A percentile compares a stretch with the other conserved stretches of the same genome.
phyloP scores from a whole-genome alignment of 2,329 filamentous ascomycete species.

The Zasmidium citrigriseum region DNA sequence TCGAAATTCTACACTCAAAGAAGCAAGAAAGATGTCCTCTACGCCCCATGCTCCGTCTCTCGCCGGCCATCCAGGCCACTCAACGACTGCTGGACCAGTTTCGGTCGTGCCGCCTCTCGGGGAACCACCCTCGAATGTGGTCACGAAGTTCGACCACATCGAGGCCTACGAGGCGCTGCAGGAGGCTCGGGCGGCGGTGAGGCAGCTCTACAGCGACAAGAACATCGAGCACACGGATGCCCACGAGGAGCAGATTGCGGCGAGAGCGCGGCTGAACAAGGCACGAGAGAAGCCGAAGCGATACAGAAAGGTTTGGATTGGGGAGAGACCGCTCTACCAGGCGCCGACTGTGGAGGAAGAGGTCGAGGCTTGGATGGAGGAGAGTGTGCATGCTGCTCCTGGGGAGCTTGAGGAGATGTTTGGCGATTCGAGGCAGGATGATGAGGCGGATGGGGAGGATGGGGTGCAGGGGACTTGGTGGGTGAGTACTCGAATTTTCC shows the following conservation, averaged over 20 bases:
- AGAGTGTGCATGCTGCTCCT: too few relatives aligned
- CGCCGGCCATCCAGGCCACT: background rate
- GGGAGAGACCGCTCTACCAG: background rate
- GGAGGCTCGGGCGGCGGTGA: background rate
- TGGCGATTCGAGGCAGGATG: background rate
- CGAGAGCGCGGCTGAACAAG: background rate
- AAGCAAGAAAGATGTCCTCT: background rate
- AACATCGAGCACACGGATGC: background rate
- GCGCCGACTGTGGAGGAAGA: background rate
- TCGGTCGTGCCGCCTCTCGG: too few relatives aligned
- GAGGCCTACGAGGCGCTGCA: background rate
- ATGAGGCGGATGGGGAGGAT: background rate
- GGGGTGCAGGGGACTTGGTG: background rate
- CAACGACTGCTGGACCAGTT: background rate
- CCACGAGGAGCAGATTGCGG: background rate
- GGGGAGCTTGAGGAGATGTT: too few relatives aligned
- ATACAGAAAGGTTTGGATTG: background rate
- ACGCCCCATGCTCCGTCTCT: background rate
- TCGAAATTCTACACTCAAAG: background rate
- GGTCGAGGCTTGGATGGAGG: background rate
- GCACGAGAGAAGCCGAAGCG: background rate
- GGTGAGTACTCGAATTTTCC: too few relatives aligned
- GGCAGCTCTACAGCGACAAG: background rate
- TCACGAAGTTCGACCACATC: background rate
- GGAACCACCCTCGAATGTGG: background rate